Evolutionary conservation across 495 filamentous ascomycete species (phyloP).

Genomic region (Neurospora sublineolata): DNA sequence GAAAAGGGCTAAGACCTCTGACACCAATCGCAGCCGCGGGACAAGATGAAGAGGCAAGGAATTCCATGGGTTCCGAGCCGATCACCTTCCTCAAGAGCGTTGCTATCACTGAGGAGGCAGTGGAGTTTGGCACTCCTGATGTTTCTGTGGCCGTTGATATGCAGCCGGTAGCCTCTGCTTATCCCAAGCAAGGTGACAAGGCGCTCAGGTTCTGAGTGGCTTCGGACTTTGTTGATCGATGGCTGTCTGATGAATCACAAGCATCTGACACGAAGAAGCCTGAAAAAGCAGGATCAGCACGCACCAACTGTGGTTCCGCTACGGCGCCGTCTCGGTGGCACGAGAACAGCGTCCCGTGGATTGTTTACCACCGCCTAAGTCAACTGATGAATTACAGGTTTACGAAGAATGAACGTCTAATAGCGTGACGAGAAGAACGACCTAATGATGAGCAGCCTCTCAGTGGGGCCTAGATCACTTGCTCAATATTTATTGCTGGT

Average conservation of each 20-base stretch:
- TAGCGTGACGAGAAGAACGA: background rate
- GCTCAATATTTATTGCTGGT: background rate
- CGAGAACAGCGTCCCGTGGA: background rate
- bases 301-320: background rate
- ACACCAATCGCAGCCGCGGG: conserved; percentile 3
- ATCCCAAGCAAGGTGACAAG: background rate
- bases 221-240: background rate
- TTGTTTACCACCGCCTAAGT: background rate
- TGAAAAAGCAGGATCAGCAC: background rate
- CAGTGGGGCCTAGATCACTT: background rate
- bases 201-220: background rate
- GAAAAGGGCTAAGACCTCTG: conserved; percentile 1
- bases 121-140: conserved; percentile 39
- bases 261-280: background rate
- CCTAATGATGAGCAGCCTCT: background rate
- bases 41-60: background rate
- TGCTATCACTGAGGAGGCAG: conserved; percentile 49
- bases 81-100: conserved; percentile 39
- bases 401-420: background rate
- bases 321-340: background rate
- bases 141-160: conserved; percentile 12
- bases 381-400: background rate
- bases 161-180: background rate
- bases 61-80: conserved; percentile 16
- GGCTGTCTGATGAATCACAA: background rate